phyloP scores from a whole-genome alignment of 2,329 filamentous ascomycete genomes.

The Epichloe bromicola region DNA sequence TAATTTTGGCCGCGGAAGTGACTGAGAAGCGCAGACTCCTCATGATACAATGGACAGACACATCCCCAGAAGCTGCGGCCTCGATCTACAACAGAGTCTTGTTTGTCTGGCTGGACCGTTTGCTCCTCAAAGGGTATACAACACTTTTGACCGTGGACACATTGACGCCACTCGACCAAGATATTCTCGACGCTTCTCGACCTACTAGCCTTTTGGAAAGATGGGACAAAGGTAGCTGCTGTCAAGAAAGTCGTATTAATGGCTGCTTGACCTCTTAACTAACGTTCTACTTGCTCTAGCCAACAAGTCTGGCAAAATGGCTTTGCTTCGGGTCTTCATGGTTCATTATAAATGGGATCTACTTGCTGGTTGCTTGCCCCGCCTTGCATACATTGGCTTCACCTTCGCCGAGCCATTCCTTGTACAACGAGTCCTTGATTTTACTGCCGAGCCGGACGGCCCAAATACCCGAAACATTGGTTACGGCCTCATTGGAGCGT shows the following conservation, averaged over 20 bases:
- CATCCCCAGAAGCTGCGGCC: background rate
- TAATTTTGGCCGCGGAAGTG: conserved; percentile 12
- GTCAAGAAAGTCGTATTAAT: background rate
- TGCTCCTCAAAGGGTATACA: conserved; percentile 1
- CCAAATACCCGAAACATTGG: conserved; percentile 16
- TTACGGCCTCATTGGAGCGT: conserved; percentile 26
- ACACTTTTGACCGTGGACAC: background rate
- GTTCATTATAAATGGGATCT: conserved; percentile 16
- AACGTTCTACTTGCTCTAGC: conserved; percentile 3
- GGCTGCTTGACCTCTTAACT: background rate
- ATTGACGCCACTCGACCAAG: background rate
- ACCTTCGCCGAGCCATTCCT: conserved; percentile 31
- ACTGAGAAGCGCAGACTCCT: background rate
- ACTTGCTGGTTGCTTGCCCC: conserved; percentile 19
- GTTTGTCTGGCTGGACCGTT: background rate
- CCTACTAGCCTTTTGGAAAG: background rate
- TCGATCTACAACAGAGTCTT: background rate
- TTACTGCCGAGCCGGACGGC: conserved; percentile 13
- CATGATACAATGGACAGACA: background rate
- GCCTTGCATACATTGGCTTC: conserved; percentile 24
- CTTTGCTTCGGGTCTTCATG: conserved; percentile 13
- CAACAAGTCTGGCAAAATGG: conserved; percentile 10
- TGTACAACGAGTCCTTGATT: conserved; percentile 21
- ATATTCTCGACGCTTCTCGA: background rate
- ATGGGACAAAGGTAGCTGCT: background rate